These are phyloP conservation scores for Colletotrichum sansevieriae DNA, from an alignment of 2,329 filamentous ascomycete genomes.

Conservation along the genomic window DNA sequence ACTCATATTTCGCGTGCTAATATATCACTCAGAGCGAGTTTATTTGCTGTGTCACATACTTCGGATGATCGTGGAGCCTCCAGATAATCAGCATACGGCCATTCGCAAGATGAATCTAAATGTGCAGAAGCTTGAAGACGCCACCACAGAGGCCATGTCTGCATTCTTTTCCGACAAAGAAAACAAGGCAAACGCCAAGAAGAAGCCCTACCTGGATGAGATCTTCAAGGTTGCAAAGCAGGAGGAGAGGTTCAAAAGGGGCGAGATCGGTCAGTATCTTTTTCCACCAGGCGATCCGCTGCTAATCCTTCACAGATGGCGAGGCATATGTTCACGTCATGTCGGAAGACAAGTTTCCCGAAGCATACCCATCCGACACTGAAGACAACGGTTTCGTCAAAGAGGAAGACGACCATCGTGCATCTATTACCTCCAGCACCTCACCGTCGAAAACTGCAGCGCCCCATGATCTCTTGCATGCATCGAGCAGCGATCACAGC, in stretches of 20 bases:
- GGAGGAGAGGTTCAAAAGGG: conserved; percentile 68
- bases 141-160: conserved; percentile 69
- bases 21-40: conserved; percentile 64
- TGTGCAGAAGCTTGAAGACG: conserved; percentile 68
- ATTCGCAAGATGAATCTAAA: conserved; percentile 67
- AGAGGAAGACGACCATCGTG: conserved; percentile 59
- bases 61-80: conserved; percentile 67
- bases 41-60: conserved; percentile 71
- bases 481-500: conserved; percentile 53
- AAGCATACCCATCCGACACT: conserved; percentile 62
- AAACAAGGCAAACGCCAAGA: conserved; percentile 64
- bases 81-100: conserved; percentile 61
- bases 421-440: conserved; percentile 50
- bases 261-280: conserved; percentile 66
- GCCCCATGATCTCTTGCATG: conserved; percentile 52
- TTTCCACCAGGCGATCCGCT: background rate
- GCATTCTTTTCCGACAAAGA: conserved; percentile 71
- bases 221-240: conserved; percentile 71
- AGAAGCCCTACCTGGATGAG: conserved; percentile 69
- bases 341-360: conserved; percentile 64
- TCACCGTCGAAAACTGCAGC: conserved; percentile 53
- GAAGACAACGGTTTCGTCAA: conserved; percentile 58
- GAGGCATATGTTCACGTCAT: conserved; percentile 63
- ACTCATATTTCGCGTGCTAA: conserved; percentile 31
- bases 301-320: conserved; percentile 55